Evolutionary conservation across 257 asterid genomes (phyloP), one percentile per base, ranked within the genome.

Genomic region (Plantago major): DNA sequence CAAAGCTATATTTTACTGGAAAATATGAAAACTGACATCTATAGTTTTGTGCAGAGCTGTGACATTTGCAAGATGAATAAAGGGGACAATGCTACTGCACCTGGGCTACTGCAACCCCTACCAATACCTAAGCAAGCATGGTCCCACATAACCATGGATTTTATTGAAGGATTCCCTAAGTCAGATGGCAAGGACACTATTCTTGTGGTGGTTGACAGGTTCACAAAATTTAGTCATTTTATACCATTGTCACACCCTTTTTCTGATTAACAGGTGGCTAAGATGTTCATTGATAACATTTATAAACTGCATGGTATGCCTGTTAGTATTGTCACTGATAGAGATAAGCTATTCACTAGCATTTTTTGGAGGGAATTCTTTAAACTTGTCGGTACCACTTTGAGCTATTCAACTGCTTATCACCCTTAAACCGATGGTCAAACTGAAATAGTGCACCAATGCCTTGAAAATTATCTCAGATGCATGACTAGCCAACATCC

Each of bases 371-470:
- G 1, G 8, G n/a, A n/a, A n/a, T n/a, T n/a, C n/a, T n/a, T n/a
- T n/a, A n/a, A n/a, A n/a, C n/a, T n/a, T n/a, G n/a, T n/a, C 30
- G 61, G 70, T 3, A 9, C 7, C 3, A 8, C 6, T 0, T 12
- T 64, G 0, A 0, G n/a, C 28, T 2, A 46, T 5, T 16, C 54
- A 1, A 8, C 53, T 0, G 16, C 71, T 0, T 71, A 59, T 43
- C 52, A 71, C 10, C 60, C 68, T 0, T 68, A 60, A 16, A 9
- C 38, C 5, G 54, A 71, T 44, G 67, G 67, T 5, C 59, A 60
- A 26, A 50, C 50, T 0, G 58, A 65, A 46, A 43, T 53, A 2
- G 13, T 65, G 0, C 54, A 65, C 45, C 38, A 65, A 7, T 54
- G 69, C 17, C 28, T 65, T 12, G 70, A 65, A 14, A 55, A 11